phyloP scores from a whole-genome alignment of 805 yeast genomes.

The Isabelozyma rhagii region DNA sequence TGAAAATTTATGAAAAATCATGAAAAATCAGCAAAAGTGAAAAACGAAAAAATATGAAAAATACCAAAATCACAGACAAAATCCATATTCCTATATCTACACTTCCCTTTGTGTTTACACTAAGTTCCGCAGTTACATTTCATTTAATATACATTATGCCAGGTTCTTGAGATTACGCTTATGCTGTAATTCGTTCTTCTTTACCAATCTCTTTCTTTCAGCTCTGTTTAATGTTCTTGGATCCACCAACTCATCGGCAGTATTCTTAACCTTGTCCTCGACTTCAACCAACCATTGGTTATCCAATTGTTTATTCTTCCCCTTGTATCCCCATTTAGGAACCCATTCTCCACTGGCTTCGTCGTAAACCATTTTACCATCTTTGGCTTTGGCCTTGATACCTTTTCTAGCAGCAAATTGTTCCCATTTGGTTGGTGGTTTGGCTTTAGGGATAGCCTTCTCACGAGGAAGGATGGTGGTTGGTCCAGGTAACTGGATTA shows the following conservation, averaged over 20 bases:
- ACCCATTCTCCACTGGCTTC: constrained; percentile 94
- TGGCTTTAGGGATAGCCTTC: constrained; percentile 89
- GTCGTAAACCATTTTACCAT: constrained; percentile 85
- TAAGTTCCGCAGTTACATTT: neutral
- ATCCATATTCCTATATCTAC: neutral
- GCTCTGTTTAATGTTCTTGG: constrained; percentile 81
- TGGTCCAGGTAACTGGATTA: constrained; percentile 83
- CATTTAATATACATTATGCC: neutral
- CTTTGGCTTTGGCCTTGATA: constrained; percentile 82
- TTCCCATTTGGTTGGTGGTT: constrained; percentile 95
- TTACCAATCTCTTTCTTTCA: constrained; percentile 80
- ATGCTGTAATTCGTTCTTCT: constrained; percentile 82
- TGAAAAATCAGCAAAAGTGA: too few relatives aligned
- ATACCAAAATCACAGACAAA: too few relatives aligned
- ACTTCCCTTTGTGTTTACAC: too few relatives aligned
- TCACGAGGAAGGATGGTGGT: constrained; percentile 85
- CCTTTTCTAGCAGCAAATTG: constrained; percentile 94
- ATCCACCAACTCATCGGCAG: constrained; percentile 64
- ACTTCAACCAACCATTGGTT: constrained; percentile 96
- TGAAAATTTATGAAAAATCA: too few relatives aligned
- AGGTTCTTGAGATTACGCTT: constrained; percentile 65
- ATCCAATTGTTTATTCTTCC: constrained; percentile 83
- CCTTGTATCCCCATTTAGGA: constrained; percentile 97
- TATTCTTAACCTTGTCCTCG: constrained; percentile 61
- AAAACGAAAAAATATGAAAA: too few relatives aligned